A percentile compares a stretch with the other conserved stretches of the same genome.
Conservation (phyloP, 2,329 filamentous ascomycete species). For the Trichophyton schoenleinii region DNA sequence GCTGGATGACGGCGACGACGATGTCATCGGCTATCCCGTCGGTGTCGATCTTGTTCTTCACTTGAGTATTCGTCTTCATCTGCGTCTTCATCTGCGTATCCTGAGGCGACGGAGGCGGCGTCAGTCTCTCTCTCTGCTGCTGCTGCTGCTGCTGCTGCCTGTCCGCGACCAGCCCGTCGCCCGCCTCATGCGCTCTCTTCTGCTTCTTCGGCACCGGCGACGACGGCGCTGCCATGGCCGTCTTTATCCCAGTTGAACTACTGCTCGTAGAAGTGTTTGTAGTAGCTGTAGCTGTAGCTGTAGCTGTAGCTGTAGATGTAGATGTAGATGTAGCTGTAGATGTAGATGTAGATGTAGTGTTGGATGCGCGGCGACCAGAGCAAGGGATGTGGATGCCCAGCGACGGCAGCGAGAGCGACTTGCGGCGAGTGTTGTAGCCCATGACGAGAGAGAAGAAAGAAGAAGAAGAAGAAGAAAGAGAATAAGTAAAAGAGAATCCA, state of each 20-base stretch:
- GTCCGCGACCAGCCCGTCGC: constrained; percentile 17
- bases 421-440: constrained; percentile 94
- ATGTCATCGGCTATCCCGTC: constrained; percentile 89
- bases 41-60: constrained; percentile 54
- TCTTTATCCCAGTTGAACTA: too few species aligned
- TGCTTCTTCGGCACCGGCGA: constrained; percentile 52
- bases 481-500: constrained; percentile 6
- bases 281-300: constrained; percentile 31
- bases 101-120: constrained; percentile 38
- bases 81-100: constrained; percentile 46
- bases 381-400: constrained; percentile 76
- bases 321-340: constrained; percentile 20
- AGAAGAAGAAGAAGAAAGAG: constrained; percentile 5
- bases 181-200: constrained; percentile 60
- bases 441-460: constrained; percentile 41
- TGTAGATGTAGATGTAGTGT: constrained; percentile 38
- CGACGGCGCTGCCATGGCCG: constrained; percentile 16
- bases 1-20: constrained; percentile 76
- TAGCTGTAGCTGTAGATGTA: too few species aligned
- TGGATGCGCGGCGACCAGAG: constrained; percentile 42
- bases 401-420: constrained; percentile 84
- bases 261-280: constrained; percentile 18
- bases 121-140: background rate
- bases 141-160: background rate
- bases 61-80: constrained; percentile 42